Percentiles rank a stretch among this genome's conserved stretches.
Conservation (phyloP, 192 early-diverging fungal species). For the Coemansia sp. region DNA sequence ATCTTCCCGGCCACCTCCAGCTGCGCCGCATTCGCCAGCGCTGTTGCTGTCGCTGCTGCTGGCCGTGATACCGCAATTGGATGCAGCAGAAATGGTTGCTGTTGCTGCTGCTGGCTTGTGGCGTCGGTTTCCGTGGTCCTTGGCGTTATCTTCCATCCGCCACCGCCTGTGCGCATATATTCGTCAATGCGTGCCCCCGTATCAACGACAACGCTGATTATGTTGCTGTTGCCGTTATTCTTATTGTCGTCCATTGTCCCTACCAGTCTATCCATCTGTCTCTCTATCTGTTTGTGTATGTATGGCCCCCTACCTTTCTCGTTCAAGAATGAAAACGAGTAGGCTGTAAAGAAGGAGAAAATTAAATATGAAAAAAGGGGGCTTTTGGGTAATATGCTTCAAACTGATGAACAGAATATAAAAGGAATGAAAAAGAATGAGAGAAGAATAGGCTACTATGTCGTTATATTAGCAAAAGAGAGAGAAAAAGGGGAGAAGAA, state of each 20-base stretch:
- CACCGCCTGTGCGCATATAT: constrained; percentile 6
- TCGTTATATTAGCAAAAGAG: too few relatives aligned
- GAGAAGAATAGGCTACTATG: neutral
- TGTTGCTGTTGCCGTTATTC: neutral
- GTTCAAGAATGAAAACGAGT: neutral
- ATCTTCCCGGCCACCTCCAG: constrained; percentile 15
- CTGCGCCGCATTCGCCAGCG: neutral
- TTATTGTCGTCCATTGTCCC: too few relatives aligned
- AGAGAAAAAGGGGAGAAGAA: too few relatives aligned
- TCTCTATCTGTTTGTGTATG: neutral
- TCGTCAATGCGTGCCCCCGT: constrained; percentile 20
- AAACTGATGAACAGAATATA: neutral
- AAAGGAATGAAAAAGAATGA: too few relatives aligned
- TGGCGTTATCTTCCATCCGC: constrained; percentile 16
- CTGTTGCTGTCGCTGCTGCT: too few relatives aligned
- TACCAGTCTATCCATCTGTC: neutral
- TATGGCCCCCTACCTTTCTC: neutral
- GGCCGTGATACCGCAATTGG: neutral
- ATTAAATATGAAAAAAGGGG: neutral
- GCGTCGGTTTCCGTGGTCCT: neutral
- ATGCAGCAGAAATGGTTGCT: constrained; percentile 18
- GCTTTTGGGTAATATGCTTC: neutral
- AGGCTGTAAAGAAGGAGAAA: neutral
- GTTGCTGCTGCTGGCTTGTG: neutral
- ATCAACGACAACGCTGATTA: constrained; percentile 13